A percentile compares a stretch with the other conserved stretches of the same genome.
Conservation (phyloP, 192 early-diverging fungal genomes). For the Chytriomyces sp. region DNA sequence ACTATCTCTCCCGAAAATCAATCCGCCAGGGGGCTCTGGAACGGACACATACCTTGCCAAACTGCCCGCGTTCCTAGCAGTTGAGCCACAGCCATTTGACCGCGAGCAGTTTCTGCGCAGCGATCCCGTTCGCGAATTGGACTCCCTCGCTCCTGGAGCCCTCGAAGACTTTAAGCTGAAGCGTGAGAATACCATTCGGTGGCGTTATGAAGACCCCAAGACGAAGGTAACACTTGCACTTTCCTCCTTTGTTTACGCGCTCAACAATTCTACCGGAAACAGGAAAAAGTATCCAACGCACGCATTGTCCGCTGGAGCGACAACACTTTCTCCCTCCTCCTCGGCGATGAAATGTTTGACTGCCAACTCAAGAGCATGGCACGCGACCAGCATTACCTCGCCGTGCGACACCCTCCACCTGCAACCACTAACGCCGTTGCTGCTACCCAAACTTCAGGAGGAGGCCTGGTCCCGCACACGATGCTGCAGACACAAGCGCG, state of each 20-base stretch:
- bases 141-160: conserved; percentile 23
- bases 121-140: conserved; percentile 3
- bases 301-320: conserved; percentile 80
- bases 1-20: neutral
- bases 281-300: conserved; percentile 71
- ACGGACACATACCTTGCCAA: conserved; percentile 26
- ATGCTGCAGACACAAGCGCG: conserved; percentile 70
- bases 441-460: neutral
- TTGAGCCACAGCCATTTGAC: conserved; percentile 68
- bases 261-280: neutral
- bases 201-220: conserved; percentile 54
- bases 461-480: neutral
- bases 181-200: conserved; percentile 75
- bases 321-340: conserved; percentile 67
- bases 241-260: neutral
- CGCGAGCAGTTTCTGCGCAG: conserved; percentile 33
- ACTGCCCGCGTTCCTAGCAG: conserved; percentile 69
- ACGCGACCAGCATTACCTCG: conserved; percentile 64
- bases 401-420: conserved; percentile 54
- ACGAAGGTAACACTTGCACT: neutral
- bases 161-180: conserved; percentile 48
- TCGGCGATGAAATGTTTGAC: conserved; percentile 78
- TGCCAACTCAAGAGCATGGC: conserved; percentile 54
- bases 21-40: neutral
- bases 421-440: conserved; percentile 5